Evolutionary conservation across 257 asterid genomes (phyloP).

Genomic region (Salvia miltiorrhiza): DNA sequence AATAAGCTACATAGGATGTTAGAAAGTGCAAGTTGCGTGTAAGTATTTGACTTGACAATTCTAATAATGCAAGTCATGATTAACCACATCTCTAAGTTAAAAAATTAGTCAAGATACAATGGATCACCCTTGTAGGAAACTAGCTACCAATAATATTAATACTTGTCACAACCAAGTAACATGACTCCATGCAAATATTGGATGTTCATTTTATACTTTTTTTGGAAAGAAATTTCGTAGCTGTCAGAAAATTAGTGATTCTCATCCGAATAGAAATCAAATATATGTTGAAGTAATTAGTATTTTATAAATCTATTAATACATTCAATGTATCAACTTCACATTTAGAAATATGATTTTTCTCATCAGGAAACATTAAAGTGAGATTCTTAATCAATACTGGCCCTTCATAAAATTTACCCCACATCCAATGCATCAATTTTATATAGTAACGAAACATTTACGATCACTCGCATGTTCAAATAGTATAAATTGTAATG

Average conservation of each 20-base stretch:
- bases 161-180: background rate
- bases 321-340: background rate
- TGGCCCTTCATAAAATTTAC: background rate
- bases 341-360: background rate
- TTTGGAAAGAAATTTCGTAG: background rate
- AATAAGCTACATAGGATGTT: background rate
- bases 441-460: background rate
- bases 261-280: background rate
- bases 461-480: background rate
- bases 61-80: slow-evolving; percentile 10
- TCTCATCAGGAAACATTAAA: background rate
- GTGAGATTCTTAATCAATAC: background rate
- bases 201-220: background rate
- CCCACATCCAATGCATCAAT: background rate
- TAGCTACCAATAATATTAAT: background rate
- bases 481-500: background rate
- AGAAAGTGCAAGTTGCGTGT: slow-evolving; percentile 18
- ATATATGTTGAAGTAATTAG: background rate
- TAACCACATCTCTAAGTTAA: background rate
- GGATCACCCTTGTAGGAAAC: slow-evolving; percentile 5
- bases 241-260: background rate
- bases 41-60: slow-evolving; percentile 10
- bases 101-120: slow-evolving; percentile 4
- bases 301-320: background rate
- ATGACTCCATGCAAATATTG: background rate